These are phyloP conservation scores for Glycyrrhiza uralensis DNA, from an alignment of 306 rosid species.

Conservation along the genomic window DNA sequence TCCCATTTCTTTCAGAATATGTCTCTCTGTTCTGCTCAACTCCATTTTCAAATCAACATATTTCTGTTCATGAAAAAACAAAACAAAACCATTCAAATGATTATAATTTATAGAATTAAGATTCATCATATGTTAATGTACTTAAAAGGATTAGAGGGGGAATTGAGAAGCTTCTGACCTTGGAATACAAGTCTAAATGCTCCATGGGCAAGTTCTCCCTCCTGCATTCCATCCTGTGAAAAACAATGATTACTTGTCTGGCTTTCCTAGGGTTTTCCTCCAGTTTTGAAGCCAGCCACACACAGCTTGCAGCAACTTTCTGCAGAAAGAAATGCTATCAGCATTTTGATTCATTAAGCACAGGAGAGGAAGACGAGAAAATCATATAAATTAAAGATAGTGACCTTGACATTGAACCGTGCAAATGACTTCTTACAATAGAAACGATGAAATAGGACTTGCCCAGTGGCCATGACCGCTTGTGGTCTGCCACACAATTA, in stretches of 20 bases:
- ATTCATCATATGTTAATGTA: not conserved
- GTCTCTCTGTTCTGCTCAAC: conserved; percentile 92
- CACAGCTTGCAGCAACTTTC: conserved; percentile 98
- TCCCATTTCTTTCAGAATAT: conserved; percentile 98
- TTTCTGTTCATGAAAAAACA: conserved; percentile 47
- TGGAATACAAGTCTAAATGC: conserved; percentile 75
- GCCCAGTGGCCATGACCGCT: conserved; percentile 98
- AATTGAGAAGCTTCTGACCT: conserved; percentile 50
- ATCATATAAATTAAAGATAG: not conserved
- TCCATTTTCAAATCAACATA: conserved; percentile 79
- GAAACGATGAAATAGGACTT: conserved; percentile 92
- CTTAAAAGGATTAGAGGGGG: not conserved
- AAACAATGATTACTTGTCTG: conserved; percentile 84
- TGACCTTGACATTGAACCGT: conserved; percentile 87
- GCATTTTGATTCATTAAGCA: not conserved
- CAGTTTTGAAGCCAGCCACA: conserved; percentile 96
- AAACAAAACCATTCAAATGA: not conserved
- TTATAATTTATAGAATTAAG: not conserved
- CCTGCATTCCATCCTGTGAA: conserved; percentile 95
- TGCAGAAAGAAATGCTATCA: conserved; percentile 30
- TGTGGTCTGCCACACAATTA: conserved; percentile 62
- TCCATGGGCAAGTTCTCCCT: conserved; percentile 79
- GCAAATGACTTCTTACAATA: conserved; percentile 95
- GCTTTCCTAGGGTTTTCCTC: conserved; percentile 92
- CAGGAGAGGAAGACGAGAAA: not conserved